Conservation (phyloP, 495 filamentous ascomycete genomes). For the Podospora pseudoanserina region DNA sequence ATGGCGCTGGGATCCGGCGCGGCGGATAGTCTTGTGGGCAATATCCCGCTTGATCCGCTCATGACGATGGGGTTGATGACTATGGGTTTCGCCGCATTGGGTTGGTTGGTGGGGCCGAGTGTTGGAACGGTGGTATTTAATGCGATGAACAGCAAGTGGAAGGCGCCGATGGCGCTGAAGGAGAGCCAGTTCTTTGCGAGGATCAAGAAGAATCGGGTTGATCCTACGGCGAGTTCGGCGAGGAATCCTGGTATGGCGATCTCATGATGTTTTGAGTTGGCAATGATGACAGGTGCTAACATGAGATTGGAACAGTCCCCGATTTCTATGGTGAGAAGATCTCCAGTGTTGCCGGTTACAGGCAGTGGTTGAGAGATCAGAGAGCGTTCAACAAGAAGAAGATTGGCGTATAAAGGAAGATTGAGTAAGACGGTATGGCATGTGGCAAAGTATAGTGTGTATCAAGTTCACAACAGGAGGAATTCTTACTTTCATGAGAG, state of each 20-base stretch:
- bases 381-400: conserved; percentile 94
- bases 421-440: neutral
- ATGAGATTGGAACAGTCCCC: conserved; percentile 36
- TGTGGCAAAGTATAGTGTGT: neutral
- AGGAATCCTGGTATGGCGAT: conserved; percentile 53
- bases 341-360: conserved; percentile 81
- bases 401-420: conserved; percentile 36
- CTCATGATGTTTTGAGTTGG: neutral
- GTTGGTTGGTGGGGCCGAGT: conserved; percentile 83
- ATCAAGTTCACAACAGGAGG: neutral
- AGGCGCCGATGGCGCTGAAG: conserved; percentile 70
- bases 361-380: conserved; percentile 96
- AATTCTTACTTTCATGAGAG: neutral
- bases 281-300: neutral
- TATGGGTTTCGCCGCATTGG: conserved; percentile 64
- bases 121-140: conserved; percentile 76
- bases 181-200: conserved; percentile 87
- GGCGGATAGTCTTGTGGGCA: conserved; percentile 62
- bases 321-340: conserved; percentile 93
- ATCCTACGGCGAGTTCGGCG: conserved; percentile 60
- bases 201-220: conserved; percentile 85
- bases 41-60: conserved; percentile 78
- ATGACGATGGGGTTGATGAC: conserved; percentile 75
- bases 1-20: conserved; percentile 60
- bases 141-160: conserved; percentile 59